Base-by-base conservation (phyloP, 2,329 filamentous ascomycete species). In the Colletotrichum cordylinicola region DNA sequence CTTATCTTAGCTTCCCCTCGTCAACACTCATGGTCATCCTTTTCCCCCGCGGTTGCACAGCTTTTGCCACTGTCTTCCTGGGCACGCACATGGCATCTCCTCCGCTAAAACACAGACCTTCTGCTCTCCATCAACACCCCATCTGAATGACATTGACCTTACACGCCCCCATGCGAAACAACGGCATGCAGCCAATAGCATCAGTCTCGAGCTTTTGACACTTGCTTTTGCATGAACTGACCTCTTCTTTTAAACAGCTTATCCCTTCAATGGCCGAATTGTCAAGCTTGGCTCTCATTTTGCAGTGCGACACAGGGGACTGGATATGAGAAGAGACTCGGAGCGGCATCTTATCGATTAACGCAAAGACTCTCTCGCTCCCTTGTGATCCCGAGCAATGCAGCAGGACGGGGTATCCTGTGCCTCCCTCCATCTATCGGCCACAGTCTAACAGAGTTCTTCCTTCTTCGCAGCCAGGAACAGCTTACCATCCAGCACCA, bases 271-370 rank as follows among this genome's bases (percentile, higher is more conserved):
- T 62, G 62, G 61, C 55, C n/a, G 39, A 58, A 64, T 67, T 68
- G 62, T 56, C 64, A 61, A 56, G 55, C 67, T 69, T 37, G 70
- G 43, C 68, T 52, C 31, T 52, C 37, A 35, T 33, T 66, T 68
- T 24, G 65, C 70, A 68, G 39, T 76, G 65, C 37, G 29, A 69
- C 64, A 21, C 58, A 64, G 56, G 58, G 33, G 33, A 65, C 65
- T 48, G 61, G n/a, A 27, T 21, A 39, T 18, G 21, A 64, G 55
- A 21, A 39, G 18, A 24, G 43, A 37, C 52, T 68, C 65, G 16
- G 65, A n/a, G 60, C 74, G 76, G 74, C 70, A 74, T 60, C 74
- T 77, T 74, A 70, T 74, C 74, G 69, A 76, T 76, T 72, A 69
- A 65, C 71, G 66, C 71, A 67, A 61, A 75, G 74, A 71, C 66